Evolutionary conservation across 345 rosid genomes (phyloP).

Genomic region (Raphanus raphanistrum): DNA sequence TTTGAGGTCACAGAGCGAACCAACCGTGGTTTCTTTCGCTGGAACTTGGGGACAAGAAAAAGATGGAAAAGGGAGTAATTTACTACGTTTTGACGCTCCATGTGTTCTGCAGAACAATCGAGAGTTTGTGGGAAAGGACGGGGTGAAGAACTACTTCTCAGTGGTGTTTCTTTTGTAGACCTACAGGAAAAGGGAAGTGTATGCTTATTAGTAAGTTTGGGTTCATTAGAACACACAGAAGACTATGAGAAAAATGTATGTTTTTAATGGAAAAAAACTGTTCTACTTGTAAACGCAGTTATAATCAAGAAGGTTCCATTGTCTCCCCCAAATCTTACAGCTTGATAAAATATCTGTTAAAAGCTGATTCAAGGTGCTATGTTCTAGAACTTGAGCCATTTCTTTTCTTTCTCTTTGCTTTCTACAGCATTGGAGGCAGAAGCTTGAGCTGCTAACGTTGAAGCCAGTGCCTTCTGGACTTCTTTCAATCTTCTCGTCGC

Average conservation of each 20-base stretch:
- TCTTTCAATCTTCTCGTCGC: conserved; percentile 71
- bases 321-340: conserved; percentile 8
- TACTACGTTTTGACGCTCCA: too few species aligned
- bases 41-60: too few species aligned
- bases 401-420: conserved; percentile 83
- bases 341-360: background rate
- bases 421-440: conserved; percentile 70
- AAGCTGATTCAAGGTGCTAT: background rate
- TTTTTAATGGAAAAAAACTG: background rate
- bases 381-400: conserved; percentile 83
- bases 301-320: conserved; percentile 20
- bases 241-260: conserved; percentile 50
- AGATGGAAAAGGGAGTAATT: too few species aligned
- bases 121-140: conserved; percentile 40
- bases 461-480: conserved; percentile 60
- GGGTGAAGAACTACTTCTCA: conserved; percentile 65
- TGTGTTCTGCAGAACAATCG: too few species aligned
- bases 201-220: conserved; percentile 94
- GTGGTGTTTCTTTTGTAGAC: conserved; percentile 87
- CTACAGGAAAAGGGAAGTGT: conserved; percentile 93
- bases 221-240: conserved; percentile 75
- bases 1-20: too few species aligned
- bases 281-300: conserved; percentile 21
- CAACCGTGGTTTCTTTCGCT: too few species aligned
- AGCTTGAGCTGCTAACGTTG: conserved; percentile 67